phyloP scores from a whole-genome alignment of 495 filamentous ascomycete species.

The Penicillium daleae region DNA sequence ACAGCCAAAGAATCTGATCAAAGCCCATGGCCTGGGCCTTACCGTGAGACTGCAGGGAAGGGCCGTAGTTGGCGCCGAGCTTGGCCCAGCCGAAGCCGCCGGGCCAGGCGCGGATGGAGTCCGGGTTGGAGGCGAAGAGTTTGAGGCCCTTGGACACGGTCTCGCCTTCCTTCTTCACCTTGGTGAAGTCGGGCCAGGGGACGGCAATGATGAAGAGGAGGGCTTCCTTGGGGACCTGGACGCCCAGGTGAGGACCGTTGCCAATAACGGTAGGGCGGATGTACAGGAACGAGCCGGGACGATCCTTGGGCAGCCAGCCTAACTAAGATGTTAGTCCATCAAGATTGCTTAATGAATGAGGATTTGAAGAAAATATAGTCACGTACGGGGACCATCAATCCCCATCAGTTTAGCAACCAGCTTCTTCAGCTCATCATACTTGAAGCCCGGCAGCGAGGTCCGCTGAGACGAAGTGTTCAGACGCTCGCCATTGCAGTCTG shows the following conservation, averaged over 20 bases:
- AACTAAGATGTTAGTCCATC: slow-evolving; percentile 15
- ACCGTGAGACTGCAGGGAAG: slow-evolving; percentile 71
- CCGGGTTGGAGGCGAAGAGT: slow-evolving; percentile 75
- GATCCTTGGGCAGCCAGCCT: slow-evolving; percentile 76
- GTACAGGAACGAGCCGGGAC: slow-evolving; percentile 70
- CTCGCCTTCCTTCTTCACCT: slow-evolving; percentile 35
- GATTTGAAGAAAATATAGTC: not conserved
- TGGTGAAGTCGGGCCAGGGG: slow-evolving; percentile 66
- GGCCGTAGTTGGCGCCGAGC: slow-evolving; percentile 91
- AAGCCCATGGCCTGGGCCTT: slow-evolving; percentile 73
- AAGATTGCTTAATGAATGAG: not conserved
- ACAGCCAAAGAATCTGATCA: slow-evolving; percentile 91
- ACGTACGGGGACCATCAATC: slow-evolving; percentile 48
- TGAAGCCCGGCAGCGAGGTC: slow-evolving; percentile 78
- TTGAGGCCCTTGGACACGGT: slow-evolving; percentile 59
- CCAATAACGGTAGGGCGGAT: slow-evolving; percentile 85
- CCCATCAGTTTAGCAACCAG: slow-evolving; percentile 70
- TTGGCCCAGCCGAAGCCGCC: slow-evolving; percentile 91
- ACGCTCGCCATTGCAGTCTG: slow-evolving; percentile 73
- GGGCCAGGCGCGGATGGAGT: slow-evolving; percentile 88
- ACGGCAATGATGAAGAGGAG: slow-evolving; percentile 80
- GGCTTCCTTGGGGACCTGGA: slow-evolving; percentile 80
- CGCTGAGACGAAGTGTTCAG: slow-evolving; percentile 72
- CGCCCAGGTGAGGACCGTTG: slow-evolving; percentile 75
- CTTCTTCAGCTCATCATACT: slow-evolving; percentile 70